Evolutionary conservation across 208 protist species (phyloP).

Genomic region (Acanthamoeba royreba): DNA sequence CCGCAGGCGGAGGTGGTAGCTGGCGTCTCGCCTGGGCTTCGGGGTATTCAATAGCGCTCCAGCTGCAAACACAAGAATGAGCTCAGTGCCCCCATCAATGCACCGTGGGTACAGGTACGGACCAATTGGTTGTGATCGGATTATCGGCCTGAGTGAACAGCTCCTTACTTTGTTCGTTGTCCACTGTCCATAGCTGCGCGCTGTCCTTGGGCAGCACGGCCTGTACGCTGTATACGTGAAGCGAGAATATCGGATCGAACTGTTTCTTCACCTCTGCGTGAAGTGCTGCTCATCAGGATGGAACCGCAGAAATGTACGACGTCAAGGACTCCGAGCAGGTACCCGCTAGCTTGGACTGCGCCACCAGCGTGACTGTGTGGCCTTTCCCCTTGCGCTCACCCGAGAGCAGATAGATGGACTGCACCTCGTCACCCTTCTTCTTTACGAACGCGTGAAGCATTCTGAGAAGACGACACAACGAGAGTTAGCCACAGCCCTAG

Average conservation of each 20-base stretch:
- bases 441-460: conserved; percentile 31
- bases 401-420: conserved; percentile 38
- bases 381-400: not conserved
- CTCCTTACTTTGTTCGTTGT: not conserved
- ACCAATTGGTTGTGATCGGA: not conserved
- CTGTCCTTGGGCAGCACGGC: conserved; percentile 49
- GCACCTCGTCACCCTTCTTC: conserved; percentile 5
- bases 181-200: conserved; percentile 3
- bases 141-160: not conserved
- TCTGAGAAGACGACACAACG: conserved; percentile 6
- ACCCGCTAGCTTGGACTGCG: conserved; percentile 1
- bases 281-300: too few relatives aligned
- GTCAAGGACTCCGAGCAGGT: too few relatives aligned
- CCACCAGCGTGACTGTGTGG: not conserved
- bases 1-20: not conserved
- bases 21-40: not conserved
- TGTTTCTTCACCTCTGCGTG: conserved; percentile 28
- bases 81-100: too few relatives aligned
- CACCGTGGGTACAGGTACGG: too few relatives aligned
- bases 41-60: not conserved
- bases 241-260: not conserved
- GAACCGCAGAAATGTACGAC: not conserved
- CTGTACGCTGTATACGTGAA: conserved; percentile 50
- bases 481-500: too few relatives aligned
- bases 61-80: not conserved